Conservation (phyloP, 208 protist genomes). For the Wallacemonas rigidus region DNA sequence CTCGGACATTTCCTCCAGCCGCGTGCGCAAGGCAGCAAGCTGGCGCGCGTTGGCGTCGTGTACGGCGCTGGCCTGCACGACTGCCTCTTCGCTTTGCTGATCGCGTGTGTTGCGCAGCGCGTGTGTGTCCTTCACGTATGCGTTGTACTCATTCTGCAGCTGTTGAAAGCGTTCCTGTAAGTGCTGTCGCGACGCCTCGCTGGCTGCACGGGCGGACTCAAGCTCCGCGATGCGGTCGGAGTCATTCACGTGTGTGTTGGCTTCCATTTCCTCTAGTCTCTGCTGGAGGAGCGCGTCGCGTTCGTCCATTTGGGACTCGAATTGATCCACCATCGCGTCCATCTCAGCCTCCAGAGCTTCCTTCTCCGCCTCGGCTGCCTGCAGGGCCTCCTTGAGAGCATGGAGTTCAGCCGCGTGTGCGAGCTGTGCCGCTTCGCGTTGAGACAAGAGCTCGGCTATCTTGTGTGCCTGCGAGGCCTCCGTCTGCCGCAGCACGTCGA, state of each 20-base stretch:
- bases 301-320: conserved; percentile 14
- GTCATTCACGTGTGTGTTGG: neutral
- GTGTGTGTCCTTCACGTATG: conserved; percentile 32
- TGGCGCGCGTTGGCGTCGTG: conserved; percentile 30
- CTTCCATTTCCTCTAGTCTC: conserved; percentile 11
- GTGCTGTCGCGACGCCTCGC: conserved; percentile 23
- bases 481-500: neutral
- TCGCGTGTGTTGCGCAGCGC: conserved; percentile 14
- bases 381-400: neutral
- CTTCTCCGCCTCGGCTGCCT: conserved; percentile 4
- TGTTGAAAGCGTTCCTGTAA: conserved; percentile 43
- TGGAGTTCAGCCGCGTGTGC: conserved; percentile 5
- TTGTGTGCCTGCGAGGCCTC: neutral
- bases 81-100: conserved; percentile 23
- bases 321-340: conserved; percentile 17
- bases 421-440: neutral
- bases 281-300: conserved; percentile 15
- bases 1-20: conserved; percentile 32
- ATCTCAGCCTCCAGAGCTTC: conserved; percentile 18
- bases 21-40: conserved; percentile 25
- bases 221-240: neutral
- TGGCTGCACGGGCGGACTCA: conserved; percentile 13
- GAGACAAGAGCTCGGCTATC: neutral
- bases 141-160: conserved; percentile 54
- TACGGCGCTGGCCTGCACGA: conserved; percentile 22